A percentile compares a stretch with the other conserved stretches of the same genome.
Conservation (phyloP, 371 early-diverging fungal genomes). For the Apophysomyces elegans region DNA sequence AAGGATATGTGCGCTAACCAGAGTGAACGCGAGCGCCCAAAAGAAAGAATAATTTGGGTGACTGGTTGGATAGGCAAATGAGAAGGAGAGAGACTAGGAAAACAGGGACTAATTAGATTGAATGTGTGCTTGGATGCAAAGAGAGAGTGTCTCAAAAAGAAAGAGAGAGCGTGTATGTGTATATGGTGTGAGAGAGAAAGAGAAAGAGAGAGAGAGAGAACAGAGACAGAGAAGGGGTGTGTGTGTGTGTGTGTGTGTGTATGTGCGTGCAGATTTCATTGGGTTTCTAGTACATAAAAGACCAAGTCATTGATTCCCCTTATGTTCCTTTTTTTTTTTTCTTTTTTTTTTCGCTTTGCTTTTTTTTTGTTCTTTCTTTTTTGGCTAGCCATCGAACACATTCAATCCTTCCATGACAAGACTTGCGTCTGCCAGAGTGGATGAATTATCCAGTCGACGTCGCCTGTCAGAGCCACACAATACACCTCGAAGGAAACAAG, state of each 20-base stretch:
- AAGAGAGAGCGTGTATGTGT: not conserved
- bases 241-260: constrained; percentile 3
- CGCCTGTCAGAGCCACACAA: not conserved
- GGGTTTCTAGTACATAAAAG: constrained; percentile 1
- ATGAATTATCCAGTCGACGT: not conserved
- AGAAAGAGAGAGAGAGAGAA: not conserved
- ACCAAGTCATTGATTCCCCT: constrained; percentile 3
- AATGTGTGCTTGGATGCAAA: too few species aligned
- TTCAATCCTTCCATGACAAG: not conserved
- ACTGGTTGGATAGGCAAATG: not conserved
- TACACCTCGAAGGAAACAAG: not conserved
- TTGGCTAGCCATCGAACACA: not conserved
- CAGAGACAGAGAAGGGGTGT: not conserved
- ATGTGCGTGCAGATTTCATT: constrained; percentile 1
- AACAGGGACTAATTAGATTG: too few species aligned
- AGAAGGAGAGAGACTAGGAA: too few species aligned
- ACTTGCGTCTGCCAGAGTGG: constrained; percentile 4
- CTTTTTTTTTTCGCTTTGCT: not conserved
- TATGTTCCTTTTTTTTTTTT: not conserved
- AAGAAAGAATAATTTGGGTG: not conserved
- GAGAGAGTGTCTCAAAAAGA: too few species aligned
- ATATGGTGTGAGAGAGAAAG: not conserved
- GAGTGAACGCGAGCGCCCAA: too few species aligned
- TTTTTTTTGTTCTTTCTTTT: not conserved
- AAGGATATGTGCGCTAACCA: too few species aligned